Base-by-base conservation (phyloP, 202 grass and related monocot species). In the Musa balbisiana region DNA sequence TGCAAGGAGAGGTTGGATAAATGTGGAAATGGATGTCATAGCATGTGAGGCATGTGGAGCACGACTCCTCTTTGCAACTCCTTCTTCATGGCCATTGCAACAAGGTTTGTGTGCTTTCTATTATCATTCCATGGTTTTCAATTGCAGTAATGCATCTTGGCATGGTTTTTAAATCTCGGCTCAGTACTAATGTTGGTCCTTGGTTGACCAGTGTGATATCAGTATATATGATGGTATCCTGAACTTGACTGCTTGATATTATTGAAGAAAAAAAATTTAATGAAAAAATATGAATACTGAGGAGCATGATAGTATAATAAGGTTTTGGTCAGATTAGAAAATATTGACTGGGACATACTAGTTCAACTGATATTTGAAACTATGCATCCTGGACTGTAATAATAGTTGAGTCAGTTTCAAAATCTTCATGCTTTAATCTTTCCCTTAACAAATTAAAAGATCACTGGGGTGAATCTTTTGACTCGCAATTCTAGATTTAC, bases 1-100 rank as follows among this genome's bases (percentile, higher is more conserved):
- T 49, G 91, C 91, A 74, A 92, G 91, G 66, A 95, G 95, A 87
- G 95, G 95, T 59, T 99, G 95, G 95, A 85, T 82, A 70, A 99
- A 99, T 68, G 56, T 90, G 75, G 95, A 95, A 79, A 81, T 88
- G 9, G 95, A 99, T 58, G 75, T 86, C 71, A 99, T 99, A 92
- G 89, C 80, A 1, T 99, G 95, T 52, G 95, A 95, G 81, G 91
- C 95, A 80, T 99, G 95, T 87, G 91, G 83, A 29, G 87, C 89
- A 73, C 87, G 85, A 6, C 89, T 99, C 20, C 64, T 99, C 62
- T 99, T 99, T 78, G 83, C 89, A 78, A 90, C 87, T 84, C 91
- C 91, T 85, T 90, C 85, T 49, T 95, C 95, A 1, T 99, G 95
- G 95, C 73, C 83, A 72, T 76, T 79, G 13, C 88, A 95, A 66